Evolutionary conservation across 768 basidiomycete genomes (phyloP).

Genomic region (Calvatia gigantea): DNA sequence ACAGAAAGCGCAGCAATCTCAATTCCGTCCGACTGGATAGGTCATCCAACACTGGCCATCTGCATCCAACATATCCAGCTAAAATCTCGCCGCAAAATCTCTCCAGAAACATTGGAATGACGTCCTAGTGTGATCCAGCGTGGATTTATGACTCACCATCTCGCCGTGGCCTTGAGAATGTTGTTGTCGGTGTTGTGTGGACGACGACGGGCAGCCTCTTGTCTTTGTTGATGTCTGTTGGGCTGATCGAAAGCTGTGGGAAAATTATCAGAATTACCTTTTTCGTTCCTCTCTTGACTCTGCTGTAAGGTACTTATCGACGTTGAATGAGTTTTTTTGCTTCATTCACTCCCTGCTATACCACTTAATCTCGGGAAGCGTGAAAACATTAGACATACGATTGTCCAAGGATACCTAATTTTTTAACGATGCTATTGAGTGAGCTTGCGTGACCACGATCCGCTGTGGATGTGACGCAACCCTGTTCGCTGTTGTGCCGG

Average conservation of each 20-base stretch:
- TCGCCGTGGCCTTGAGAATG: slow-evolving; percentile 15
- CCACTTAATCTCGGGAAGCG: too few relatives aligned
- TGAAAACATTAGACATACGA: too few relatives aligned
- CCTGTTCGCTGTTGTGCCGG: too few relatives aligned
- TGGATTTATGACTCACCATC: slow-evolving; percentile 14
- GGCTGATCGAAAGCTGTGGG: background rate
- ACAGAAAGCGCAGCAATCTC: background rate
- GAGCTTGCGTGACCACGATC: too few relatives aligned
- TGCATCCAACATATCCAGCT: slow-evolving; percentile 11
- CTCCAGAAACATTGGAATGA: background rate
- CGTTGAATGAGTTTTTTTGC: too few relatives aligned
- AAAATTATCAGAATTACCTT: background rate
- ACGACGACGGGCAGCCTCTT: background rate
- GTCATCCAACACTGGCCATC: slow-evolving; percentile 9
- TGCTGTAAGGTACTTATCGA: too few relatives aligned
- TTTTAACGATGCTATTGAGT: too few relatives aligned
- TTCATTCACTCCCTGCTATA: too few relatives aligned
- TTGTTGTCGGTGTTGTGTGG: slow-evolving; percentile 8
- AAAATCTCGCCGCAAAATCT: background rate
- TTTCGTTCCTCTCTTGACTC: too few relatives aligned
- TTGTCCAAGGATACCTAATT: too few relatives aligned
- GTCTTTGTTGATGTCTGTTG: slow-evolving; percentile 12
- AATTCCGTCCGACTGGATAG: background rate
- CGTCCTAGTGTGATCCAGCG: background rate
- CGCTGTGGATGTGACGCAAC: too few relatives aligned